These are phyloP conservation scores for Thamnidium elegans DNA, from an alignment of 192 early-diverging fungal species.

Conservation along the genomic window DNA sequence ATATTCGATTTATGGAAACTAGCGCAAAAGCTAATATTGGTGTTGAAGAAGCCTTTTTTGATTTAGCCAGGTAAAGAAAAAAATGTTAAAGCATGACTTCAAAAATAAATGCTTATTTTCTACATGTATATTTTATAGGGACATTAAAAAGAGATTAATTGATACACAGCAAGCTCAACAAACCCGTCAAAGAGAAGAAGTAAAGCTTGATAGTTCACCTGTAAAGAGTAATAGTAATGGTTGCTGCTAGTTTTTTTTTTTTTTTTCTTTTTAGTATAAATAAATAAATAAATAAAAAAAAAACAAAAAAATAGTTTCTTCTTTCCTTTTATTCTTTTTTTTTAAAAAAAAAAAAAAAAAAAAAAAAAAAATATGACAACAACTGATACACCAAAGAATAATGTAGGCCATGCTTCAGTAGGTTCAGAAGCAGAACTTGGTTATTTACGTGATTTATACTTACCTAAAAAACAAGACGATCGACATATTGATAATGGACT, in stretches of 20 bases:
- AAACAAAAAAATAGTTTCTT: too few relatives aligned
- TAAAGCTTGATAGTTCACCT: constrained; percentile 21
- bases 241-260: background rate
- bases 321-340: too few relatives aligned
- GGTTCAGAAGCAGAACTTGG: constrained; percentile 35
- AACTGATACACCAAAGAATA: background rate
- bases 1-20: constrained; percentile 95
- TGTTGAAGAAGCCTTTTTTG: constrained; percentile 97
- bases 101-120: background rate
- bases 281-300: too few relatives aligned
- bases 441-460: constrained; percentile 36
- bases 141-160: constrained; percentile 98
- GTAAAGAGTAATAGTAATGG: background rate
- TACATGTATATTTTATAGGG: constrained; percentile 48
- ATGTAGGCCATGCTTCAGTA: constrained; percentile 36
- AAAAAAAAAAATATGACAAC: too few relatives aligned
- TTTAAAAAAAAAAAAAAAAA: too few relatives aligned
- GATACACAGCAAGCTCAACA: constrained; percentile 69
- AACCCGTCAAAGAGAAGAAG: constrained; percentile 31
- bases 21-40: constrained; percentile 98
- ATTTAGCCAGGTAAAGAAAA: constrained; percentile 88
- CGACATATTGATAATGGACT: constrained; percentile 22
- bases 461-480: constrained; percentile 31
- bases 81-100: too few relatives aligned
- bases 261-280: too few relatives aligned